Conservation (phyloP, 2,329 filamentous ascomycete genomes). For the Penicillium nordicum region DNA sequence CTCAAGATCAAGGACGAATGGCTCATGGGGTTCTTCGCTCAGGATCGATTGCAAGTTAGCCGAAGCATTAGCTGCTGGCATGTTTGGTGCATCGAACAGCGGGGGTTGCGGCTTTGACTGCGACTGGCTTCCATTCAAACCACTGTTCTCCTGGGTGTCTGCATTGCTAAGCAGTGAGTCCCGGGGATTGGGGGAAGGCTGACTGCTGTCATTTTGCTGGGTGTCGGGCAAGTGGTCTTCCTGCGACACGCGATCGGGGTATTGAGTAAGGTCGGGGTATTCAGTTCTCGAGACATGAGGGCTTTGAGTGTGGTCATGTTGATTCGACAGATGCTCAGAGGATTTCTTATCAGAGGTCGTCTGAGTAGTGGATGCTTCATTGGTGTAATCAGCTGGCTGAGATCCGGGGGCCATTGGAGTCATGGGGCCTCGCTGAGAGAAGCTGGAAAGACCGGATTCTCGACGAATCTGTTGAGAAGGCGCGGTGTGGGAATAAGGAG, state of each 20-base stretch:
- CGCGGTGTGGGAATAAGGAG: constrained; percentile 45
- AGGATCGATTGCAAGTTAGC: constrained; percentile 33
- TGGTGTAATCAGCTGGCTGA: constrained; percentile 62
- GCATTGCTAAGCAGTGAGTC: constrained; percentile 23
- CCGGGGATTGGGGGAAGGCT: constrained; percentile 30
- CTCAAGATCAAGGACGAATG: constrained; percentile 43
- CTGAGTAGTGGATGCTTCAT: constrained; percentile 86
- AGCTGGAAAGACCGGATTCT: constrained; percentile 45
- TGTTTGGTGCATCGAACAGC: constrained; percentile 37
- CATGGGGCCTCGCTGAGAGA: constrained; percentile 51
- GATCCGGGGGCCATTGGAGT: constrained; percentile 59
- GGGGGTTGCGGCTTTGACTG: constrained; percentile 40
- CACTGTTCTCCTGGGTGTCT: constrained; percentile 28
- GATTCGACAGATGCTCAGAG: constrained; percentile 68
- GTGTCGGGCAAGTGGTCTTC: constrained; percentile 64
- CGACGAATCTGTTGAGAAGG: constrained; percentile 46
- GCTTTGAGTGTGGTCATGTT: constrained; percentile 66
- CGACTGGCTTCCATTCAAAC: constrained; percentile 36
- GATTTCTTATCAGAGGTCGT: constrained; percentile 80
- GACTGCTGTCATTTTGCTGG: constrained; percentile 49
- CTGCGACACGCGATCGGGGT: constrained; percentile 50
- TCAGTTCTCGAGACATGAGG: constrained; percentile 45
- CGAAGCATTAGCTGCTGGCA: constrained; percentile 23
- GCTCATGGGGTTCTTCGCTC: constrained; percentile 31
- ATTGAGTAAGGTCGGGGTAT: constrained; percentile 54